These are phyloP conservation scores for Cladorrhinum samala DNA, from an alignment of 495 filamentous ascomycete genomes.

Conservation along the genomic window DNA sequence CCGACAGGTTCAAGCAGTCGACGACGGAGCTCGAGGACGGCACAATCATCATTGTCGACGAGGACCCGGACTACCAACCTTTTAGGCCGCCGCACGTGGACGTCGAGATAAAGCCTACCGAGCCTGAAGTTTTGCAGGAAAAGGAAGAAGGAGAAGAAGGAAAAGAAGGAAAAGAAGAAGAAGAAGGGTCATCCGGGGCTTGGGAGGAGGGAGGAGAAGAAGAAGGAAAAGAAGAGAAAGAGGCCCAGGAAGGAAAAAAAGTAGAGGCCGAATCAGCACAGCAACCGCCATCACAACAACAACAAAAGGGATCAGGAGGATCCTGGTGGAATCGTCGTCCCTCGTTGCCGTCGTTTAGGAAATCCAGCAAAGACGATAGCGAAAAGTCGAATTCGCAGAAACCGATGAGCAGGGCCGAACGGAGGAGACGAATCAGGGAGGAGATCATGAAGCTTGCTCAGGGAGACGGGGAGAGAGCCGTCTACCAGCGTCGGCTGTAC, in stretches of 20 bases:
- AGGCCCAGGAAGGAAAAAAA: no score
- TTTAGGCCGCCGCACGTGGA: conserved; percentile 8
- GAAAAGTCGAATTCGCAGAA: conserved; percentile 11
- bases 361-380: conserved; percentile 13
- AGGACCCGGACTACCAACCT: neutral
- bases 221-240: no score
- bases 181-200: no score
- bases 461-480: conserved; percentile 30
- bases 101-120: conserved; percentile 29
- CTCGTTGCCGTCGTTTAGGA: no score
- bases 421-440: conserved; percentile 45
- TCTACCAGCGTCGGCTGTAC: conserved; percentile 43
- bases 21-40: conserved; percentile 23
- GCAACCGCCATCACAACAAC: no score
- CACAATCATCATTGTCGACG: conserved; percentile 1
- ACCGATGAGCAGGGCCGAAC: conserved; percentile 40
- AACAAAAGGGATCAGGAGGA: neutral
- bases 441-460: conserved; percentile 41
- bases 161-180: conserved; percentile 3
- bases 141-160: conserved; percentile 10
- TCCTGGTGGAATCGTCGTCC: neutral
- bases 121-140: conserved; percentile 13
- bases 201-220: no score
- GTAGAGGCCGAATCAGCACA: no score
- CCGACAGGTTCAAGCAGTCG: conserved; percentile 29